Conservation (phyloP, 192 early-diverging fungal species). For the Dissophora ornata region DNA sequence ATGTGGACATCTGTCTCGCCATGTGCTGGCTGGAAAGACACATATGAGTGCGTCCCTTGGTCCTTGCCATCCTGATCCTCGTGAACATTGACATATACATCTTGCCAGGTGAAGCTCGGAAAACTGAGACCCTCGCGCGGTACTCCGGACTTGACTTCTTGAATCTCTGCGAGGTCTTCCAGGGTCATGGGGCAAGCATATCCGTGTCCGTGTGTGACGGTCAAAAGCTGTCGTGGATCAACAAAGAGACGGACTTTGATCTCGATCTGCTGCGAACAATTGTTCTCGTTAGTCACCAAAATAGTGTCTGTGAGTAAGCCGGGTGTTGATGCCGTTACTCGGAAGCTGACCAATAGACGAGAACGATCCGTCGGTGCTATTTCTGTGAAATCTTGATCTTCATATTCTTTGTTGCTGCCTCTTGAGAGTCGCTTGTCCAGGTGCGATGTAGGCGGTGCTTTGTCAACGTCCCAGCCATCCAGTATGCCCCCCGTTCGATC, state of each 20-base stretch:
- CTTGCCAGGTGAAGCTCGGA: constrained; percentile 33
- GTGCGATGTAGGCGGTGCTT: constrained; percentile 6
- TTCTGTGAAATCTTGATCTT: constrained; percentile 17
- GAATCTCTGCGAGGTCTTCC: constrained; percentile 34
- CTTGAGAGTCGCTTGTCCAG: not conserved
- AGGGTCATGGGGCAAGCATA: constrained; percentile 26
- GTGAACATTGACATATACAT: constrained; percentile 43
- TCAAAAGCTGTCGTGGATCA: constrained; percentile 60
- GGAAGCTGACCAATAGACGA: constrained; percentile 65
- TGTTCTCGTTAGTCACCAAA: constrained; percentile 77
- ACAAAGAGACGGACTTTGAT: constrained; percentile 80
- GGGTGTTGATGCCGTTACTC: constrained; percentile 61
- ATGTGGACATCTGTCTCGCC: constrained; percentile 23
- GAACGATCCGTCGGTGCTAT: constrained; percentile 48
- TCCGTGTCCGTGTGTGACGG: constrained; percentile 14
- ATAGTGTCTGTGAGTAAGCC: constrained; percentile 74
- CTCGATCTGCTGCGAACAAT: constrained; percentile 67
- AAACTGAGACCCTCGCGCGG: constrained; percentile 39
- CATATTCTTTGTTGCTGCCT: constrained; percentile 1
- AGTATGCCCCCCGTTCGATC: constrained; percentile 64
- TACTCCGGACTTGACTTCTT: constrained; percentile 23
- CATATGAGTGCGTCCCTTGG: constrained; percentile 5
- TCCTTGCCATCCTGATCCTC: constrained; percentile 12
- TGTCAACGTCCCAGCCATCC: constrained; percentile 63
- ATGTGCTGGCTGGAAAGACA: constrained; percentile 39